These are phyloP conservation scores for Aspergillus brunneoviolaceus DNA, from an alignment of 2,329 filamentous ascomycete genomes.

Conservation along the genomic window DNA sequence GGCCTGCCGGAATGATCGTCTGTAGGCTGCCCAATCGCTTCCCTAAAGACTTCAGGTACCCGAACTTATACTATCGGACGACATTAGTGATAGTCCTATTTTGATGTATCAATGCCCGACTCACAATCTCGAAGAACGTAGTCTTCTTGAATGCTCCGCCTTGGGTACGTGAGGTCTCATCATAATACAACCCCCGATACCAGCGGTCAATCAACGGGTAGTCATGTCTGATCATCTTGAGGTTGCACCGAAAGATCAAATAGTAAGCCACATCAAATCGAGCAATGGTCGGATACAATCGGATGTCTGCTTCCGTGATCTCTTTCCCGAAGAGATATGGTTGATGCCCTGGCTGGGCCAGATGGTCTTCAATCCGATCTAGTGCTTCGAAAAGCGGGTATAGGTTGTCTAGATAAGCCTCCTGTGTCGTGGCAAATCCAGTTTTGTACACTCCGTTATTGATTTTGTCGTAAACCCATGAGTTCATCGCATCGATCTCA, in stretches of 20 bases:
- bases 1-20: conserved; percentile 28
- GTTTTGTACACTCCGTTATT: conserved; percentile 59
- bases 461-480: conserved; percentile 68
- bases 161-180: conserved; percentile 43
- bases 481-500: conserved; percentile 71
- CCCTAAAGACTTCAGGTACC: conserved; percentile 22
- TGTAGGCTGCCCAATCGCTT: conserved; percentile 21
- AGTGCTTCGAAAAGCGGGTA: conserved; percentile 68
- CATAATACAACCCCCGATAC: conserved; percentile 50
- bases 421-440: conserved; percentile 75
- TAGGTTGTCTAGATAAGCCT: conserved; percentile 73
- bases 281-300: conserved; percentile 67
- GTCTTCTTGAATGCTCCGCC: conserved; percentile 43
- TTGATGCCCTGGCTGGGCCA: conserved; percentile 49
- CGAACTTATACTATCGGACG: conserved; percentile 27
- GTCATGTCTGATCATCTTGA: conserved; percentile 62
- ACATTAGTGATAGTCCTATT: neutral
- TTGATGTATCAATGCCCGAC: conserved; percentile 11
- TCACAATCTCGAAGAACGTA: conserved; percentile 43
- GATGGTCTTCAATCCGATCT: conserved; percentile 69
- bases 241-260: conserved; percentile 75
- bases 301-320: conserved; percentile 76
- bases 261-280: conserved; percentile 73
- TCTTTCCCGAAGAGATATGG: conserved; percentile 72
- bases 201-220: conserved; percentile 52